Percentiles rank a stretch among this genome's conserved stretches.
Evolutionary conservation across 1,139 yeast genomes (phyloP).

Genomic region (Nakaseomyces kungkrabaensis): DNA sequence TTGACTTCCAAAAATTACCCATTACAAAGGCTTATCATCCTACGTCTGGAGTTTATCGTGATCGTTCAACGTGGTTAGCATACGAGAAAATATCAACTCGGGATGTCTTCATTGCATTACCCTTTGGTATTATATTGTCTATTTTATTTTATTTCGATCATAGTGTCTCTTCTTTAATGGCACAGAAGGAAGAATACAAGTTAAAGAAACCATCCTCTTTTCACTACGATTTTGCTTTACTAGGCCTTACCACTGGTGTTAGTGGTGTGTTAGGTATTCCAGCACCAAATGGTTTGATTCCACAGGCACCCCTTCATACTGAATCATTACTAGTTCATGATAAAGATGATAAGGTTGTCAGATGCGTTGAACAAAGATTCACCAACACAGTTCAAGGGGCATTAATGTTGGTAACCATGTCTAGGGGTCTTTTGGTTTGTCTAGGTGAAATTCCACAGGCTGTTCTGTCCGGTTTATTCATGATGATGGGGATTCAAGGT

Average conservation of each 20-base stretch:
- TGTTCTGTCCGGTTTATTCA: constrained; percentile 81
- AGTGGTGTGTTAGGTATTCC: constrained; percentile 86
- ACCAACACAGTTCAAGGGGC: constrained; percentile 81
- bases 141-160: constrained; percentile 87
- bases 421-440: constrained; percentile 73
- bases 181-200: constrained; percentile 76
- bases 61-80: constrained; percentile 34
- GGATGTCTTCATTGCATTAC: constrained; percentile 78
- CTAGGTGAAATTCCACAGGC: constrained; percentile 89
- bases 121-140: constrained; percentile 81
- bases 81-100: constrained; percentile 60
- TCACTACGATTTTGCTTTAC: constrained; percentile 82
- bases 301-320: constrained; percentile 94
- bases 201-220: constrained; percentile 78
- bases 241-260: constrained; percentile 80
- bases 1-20: constrained; percentile 53
- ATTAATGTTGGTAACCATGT: constrained; percentile 77
- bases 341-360: constrained; percentile 33
- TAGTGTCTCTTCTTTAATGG: constrained; percentile 85
- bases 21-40: constrained; percentile 71
- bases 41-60: constrained; percentile 37
- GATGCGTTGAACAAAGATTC: constrained; percentile 82
- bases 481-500: constrained; percentile 86
- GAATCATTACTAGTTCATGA: constrained; percentile 59
- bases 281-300: constrained; percentile 91